phyloP scores from a whole-genome alignment of 257 asterid species.

The Rehmannia glutinosa region DNA sequence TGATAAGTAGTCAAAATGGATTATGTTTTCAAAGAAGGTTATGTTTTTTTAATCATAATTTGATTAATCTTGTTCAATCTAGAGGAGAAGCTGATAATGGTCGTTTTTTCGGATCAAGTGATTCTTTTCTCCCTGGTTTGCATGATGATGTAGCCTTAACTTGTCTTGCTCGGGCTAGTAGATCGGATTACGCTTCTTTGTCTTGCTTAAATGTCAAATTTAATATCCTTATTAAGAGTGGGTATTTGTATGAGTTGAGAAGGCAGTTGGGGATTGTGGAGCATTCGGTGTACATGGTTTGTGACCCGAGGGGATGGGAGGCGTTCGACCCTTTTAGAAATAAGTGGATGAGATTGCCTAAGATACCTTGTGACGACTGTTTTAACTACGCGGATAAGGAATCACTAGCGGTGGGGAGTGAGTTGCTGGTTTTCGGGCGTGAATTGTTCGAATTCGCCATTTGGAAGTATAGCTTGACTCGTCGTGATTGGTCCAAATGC shows the following conservation, averaged over 20 bases:
- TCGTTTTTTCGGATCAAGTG: constrained; percentile 37
- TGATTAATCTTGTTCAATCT: constrained; percentile 10
- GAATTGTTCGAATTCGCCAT: constrained; percentile 77
- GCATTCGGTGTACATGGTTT: constrained; percentile 90
- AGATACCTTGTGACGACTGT: constrained; percentile 84
- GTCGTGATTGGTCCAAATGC: constrained; percentile 58
- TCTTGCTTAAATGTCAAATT: constrained; percentile 55
- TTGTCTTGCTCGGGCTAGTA: constrained; percentile 60
- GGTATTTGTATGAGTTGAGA: constrained; percentile 65
- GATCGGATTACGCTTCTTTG: constrained; percentile 70
- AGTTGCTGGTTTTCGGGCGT: constrained; percentile 80
- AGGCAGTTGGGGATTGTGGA: constrained; percentile 61
- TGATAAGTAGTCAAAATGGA: constrained; percentile 29
- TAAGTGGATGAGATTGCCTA: constrained; percentile 77
- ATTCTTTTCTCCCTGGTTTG: constrained; percentile 66
- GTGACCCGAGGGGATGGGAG: constrained; percentile 96
- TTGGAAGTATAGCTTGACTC: constrained; percentile 67
- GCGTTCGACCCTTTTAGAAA: constrained; percentile 73
- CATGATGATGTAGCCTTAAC: constrained; percentile 66
- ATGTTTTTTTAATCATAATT: constrained; percentile 19
- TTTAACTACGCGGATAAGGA: constrained; percentile 80
- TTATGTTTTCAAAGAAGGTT: constrained; percentile 23
- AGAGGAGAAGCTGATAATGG: constrained; percentile 40
- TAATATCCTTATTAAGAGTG: constrained; percentile 50
- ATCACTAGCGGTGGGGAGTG: constrained; percentile 74